These are phyloP conservation scores for Mycosphaerelloides madeirae DNA, from an alignment of 2,329 filamentous ascomycete genomes.

Conservation along the genomic window DNA sequence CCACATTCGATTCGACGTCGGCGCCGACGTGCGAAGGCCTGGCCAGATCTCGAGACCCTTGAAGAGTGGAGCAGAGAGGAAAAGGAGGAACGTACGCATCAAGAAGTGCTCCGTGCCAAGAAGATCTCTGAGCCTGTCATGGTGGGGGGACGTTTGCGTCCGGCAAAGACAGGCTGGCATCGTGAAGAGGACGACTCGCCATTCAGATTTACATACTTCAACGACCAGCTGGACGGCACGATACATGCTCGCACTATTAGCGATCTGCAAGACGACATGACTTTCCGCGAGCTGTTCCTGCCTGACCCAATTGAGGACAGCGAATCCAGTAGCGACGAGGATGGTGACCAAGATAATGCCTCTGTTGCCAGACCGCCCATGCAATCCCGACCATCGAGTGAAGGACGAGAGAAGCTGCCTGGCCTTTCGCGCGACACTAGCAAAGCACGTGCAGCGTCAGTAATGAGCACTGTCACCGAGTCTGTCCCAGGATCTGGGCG, in stretches of 20 bases:
- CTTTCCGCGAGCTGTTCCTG: constrained; percentile 83
- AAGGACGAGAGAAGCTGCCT: background rate
- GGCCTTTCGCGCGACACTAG: background rate
- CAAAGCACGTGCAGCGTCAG: constrained; percentile 5
- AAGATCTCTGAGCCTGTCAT: constrained; percentile 91
- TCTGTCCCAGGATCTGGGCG: constrained; percentile 17
- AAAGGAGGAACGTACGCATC: constrained; percentile 70
- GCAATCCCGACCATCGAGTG: constrained; percentile 8
- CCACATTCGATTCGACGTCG: constrained; percentile 34
- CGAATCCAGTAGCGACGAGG: constrained; percentile 62
- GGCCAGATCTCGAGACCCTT: constrained; percentile 79
- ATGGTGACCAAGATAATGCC: constrained; percentile 40
- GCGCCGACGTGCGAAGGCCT: constrained; percentile 62
- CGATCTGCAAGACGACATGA: constrained; percentile 79
- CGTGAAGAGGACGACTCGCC: constrained; percentile 82
- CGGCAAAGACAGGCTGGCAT: constrained; percentile 74
- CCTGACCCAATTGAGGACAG: constrained; percentile 74
- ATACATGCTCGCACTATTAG: constrained; percentile 95
- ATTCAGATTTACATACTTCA: constrained; percentile 97
- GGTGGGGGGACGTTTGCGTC: constrained; percentile 81
- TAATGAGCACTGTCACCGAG: constrained; percentile 7
- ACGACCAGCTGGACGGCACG: constrained; percentile 91
- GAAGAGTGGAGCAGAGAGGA: constrained; percentile 89
- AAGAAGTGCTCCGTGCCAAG: constrained; percentile 75
- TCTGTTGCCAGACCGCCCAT: constrained; percentile 34